A percentile compares a stretch with the other conserved stretches of the same genome.
Evolutionary conservation across 768 basidiomycete species (phyloP).

Genomic region (Lentinula edodes): DNA sequence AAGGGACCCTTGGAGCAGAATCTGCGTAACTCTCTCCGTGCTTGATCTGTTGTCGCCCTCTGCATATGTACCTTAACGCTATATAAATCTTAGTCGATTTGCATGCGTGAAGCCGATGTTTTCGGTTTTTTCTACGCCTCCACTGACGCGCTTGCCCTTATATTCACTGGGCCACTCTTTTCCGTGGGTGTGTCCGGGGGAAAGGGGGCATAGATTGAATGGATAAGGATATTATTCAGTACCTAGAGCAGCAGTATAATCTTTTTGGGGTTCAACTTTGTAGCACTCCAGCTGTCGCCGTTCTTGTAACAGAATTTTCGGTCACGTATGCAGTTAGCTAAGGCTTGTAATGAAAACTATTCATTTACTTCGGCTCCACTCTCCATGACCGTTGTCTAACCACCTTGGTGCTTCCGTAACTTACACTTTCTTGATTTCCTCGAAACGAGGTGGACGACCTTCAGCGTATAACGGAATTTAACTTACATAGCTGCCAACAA

Average conservation of each 20-base stretch:
- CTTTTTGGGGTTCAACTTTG: background rate
- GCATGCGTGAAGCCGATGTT: background rate
- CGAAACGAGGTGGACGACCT: background rate
- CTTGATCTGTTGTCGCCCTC: slow-evolving; percentile 31
- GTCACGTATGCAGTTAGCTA: background rate
- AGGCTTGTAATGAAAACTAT: background rate
- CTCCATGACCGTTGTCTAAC: background rate
- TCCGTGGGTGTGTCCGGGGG: slow-evolving; percentile 67
- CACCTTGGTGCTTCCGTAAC: background rate
- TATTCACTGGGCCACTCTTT: slow-evolving; percentile 29
- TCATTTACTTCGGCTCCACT: background rate
- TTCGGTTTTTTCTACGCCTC: background rate
- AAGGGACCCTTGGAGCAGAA: slow-evolving; percentile 84
- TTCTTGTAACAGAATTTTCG: background rate
- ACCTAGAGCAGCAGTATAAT: background rate
- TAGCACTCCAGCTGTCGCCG: background rate
- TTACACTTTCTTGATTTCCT: background rate
- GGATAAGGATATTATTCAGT: background rate
- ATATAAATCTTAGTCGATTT: slow-evolving; percentile 1
- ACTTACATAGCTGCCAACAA: background rate
- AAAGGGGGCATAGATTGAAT: slow-evolving; percentile 71
- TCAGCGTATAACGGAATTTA: background rate
- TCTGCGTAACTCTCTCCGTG: slow-evolving; percentile 77
- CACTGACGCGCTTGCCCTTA: slow-evolving; percentile 27
- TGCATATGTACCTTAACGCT: slow-evolving; percentile 1